Base-by-base conservation (phyloP, 192 early-diverging fungal species). In the Gigaspora rosea region DNA sequence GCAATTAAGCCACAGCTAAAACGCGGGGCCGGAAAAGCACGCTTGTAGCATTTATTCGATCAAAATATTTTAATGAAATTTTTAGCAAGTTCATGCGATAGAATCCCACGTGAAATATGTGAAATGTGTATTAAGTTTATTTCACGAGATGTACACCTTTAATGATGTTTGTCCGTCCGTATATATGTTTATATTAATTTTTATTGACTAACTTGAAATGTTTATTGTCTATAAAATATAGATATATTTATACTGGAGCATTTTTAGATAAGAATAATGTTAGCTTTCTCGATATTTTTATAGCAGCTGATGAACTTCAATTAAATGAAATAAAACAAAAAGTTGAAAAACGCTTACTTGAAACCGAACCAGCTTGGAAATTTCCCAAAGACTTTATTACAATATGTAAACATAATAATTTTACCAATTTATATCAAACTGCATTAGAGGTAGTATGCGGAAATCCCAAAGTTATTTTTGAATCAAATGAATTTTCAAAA, bases 401-500 rank as follows among this genome's bases (percentile, higher is more conserved):
- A 4, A 5, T 10, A 35, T n/a, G 20, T n/a, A 12, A 41, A 18
- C 47, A 18, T 20, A 20, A 46, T 46, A 20, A 4, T 22, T 69
- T 46, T 11, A 12, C 16, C 3, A 18, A 49, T 22, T 69, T 69
- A 69, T 48, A 47, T 50, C 16, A 69, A 49, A 11, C 22, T 69
- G 67, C 67, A 10, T 3, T 49, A 13, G 18, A 20, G 6, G 12
- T 47, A 0, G 22, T 50, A n/a, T 69, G 67, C 20, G 22, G 3
- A 69, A 22, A 69, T 20, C 47, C 67, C 1, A 46, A 27, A 49
- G 3, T 46, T 20, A 49, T 69, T 18, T 69, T 50, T 47, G 47
- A 69, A 27, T 69, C 67, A 22, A 22, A 69, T 18, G 67, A 69
- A n/a, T 69, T 69, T 27, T 49, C 41, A 69, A 5, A 46, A 49